Conservation (phyloP, 2,329 filamentous ascomycete genomes). For the Fonsecaea nubica region DNA sequence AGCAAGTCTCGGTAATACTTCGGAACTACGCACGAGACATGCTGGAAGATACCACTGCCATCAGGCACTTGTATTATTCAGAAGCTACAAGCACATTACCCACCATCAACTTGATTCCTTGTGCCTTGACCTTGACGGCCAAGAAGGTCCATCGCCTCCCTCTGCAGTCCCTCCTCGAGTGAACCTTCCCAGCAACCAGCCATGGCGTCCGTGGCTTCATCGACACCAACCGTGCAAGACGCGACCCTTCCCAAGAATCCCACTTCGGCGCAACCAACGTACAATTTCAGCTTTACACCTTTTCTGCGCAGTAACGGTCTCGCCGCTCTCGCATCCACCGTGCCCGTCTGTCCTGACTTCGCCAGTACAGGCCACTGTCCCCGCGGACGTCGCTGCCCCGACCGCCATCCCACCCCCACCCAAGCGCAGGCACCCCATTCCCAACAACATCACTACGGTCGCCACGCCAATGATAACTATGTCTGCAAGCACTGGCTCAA, state of each 20-base stretch:
- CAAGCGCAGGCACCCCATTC: conserved; percentile 48
- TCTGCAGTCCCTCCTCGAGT: neutral
- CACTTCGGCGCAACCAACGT: conserved; percentile 52
- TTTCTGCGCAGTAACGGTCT: conserved; percentile 84
- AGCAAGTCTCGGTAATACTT: neutral
- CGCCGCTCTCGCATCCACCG: conserved; percentile 78
- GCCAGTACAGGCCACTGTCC: conserved; percentile 80
- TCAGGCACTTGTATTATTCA: neutral
- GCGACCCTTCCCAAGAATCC: conserved; percentile 29
- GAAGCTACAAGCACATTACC: neutral
- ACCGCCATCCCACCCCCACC: conserved; percentile 71
- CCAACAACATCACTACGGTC: conserved; percentile 41
- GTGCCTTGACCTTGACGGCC: neutral
- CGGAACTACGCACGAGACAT: conserved; percentile 10
- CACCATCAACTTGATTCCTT: neutral
- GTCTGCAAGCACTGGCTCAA: conserved; percentile 99
- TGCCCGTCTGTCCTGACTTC: conserved; percentile 85
- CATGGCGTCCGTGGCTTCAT: conserved; percentile 32
- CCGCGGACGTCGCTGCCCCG: conserved; percentile 80
- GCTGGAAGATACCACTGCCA: conserved; percentile 14
- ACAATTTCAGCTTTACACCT: conserved; percentile 82
- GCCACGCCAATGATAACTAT: conserved; percentile 57
- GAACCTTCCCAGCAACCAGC: neutral
- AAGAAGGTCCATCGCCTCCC: neutral
- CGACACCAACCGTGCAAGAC: conserved; percentile 9